Evolutionary conservation across 345 rosid genomes (phyloP), one percentile per base, ranked within the genome.

Genomic region (Murraya koenigii): DNA sequence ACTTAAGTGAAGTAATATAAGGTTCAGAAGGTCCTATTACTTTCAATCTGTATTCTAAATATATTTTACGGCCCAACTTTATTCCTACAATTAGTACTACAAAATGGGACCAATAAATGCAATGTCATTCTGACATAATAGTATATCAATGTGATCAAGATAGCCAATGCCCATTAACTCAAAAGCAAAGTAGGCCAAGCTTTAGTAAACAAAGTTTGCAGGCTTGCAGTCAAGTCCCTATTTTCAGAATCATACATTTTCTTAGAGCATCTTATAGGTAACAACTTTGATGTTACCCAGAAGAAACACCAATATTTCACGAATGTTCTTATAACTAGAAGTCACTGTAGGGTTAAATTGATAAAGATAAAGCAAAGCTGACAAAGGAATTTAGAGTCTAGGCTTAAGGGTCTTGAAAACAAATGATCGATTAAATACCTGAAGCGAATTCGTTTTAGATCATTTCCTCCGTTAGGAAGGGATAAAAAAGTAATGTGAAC

Each of bases 401-500:
- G 47, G 69, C 26, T 19, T 6, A 3, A 33, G 3, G 20, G 33
- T 63, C 67, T 9, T 10, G 8, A 61, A 36, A 9, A 84, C 26
- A 25, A 64, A 81, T 7, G 67, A 15, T 23, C 5, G 47, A 47
- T 25, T 28, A 68, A 79, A 41, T 83, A 90, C 97, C 96, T 94
- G 89, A 95, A 95, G 22, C 99, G 98, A 78, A 95, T 94, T 4
- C 99, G 90, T 80, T 92, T 94, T 0, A 96, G 93, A 87, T 96
- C 97, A 77, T 96, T 96, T 60, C 99, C 99, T 0, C 98, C 99
- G 28, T 75, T 87, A 9, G 98, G 97, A 66, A 94, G 97, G 28
- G 99, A 91, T 69, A 91, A 89, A 23, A 96, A 96, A 22, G 99
- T 96, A 62, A 96, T 96, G 78, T 96, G 97, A 71, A 96, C 98